These are phyloP conservation scores for Zopfochytrium polystomum DNA, from an alignment of 371 early-diverging fungal genomes.

Conservation along the genomic window DNA sequence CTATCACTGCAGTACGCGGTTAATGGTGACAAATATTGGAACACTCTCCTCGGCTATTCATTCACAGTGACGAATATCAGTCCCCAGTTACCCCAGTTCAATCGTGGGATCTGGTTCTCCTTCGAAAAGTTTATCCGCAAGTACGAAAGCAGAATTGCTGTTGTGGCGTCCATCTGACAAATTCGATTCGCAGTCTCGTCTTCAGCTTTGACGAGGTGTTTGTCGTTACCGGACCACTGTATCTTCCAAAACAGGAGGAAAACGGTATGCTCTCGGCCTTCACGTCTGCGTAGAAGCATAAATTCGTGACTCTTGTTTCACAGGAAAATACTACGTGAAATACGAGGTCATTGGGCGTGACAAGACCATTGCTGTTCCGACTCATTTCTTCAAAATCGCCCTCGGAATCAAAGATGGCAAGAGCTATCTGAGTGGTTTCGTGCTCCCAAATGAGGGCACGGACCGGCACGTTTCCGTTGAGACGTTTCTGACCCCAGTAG, in stretches of 20 bases:
- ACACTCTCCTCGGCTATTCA: too few relatives aligned
- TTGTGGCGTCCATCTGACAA: too few relatives aligned
- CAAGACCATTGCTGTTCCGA: conserved; percentile 88
- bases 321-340: conserved; percentile 57
- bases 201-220: conserved; percentile 39
- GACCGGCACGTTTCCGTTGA: conserved; percentile 63
- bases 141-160: too few relatives aligned
- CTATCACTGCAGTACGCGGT: too few relatives aligned
- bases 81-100: conserved; percentile 28
- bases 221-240: conserved; percentile 43
- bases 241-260: conserved; percentile 31
- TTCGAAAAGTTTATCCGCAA: conserved; percentile 35
- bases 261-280: conserved; percentile 21
- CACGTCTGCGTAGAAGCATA: background rate
- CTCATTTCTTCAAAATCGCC: conserved; percentile 81
- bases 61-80: too few relatives aligned
- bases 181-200: conserved; percentile 14
- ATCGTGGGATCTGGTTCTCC: conserved; percentile 42
- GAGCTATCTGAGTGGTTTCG: conserved; percentile 59
- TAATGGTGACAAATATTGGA: too few relatives aligned
- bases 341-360: conserved; percentile 88
- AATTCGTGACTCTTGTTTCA: background rate
- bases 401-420: conserved; percentile 23
- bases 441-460: conserved; percentile 80
- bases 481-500: conserved; percentile 67